A percentile compares a stretch with the other conserved stretches of the same genome.
Evolutionary conservation across 805 yeast genomes (phyloP).

Genomic region (Candida qinlingensis): DNA sequence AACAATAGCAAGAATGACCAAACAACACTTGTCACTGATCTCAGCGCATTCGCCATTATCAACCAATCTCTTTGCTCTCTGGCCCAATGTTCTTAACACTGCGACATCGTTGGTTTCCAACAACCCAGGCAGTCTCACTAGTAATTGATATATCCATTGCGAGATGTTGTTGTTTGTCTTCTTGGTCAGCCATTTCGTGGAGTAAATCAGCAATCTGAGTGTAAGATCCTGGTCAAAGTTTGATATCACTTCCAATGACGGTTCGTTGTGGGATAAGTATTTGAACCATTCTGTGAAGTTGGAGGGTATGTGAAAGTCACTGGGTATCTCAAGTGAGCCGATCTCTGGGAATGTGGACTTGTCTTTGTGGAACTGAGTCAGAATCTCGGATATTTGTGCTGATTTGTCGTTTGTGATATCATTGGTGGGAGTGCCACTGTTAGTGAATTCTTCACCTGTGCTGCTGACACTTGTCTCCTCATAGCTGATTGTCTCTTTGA

Average conservation of each 20-base stretch:
- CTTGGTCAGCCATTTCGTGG: conserved; percentile 19
- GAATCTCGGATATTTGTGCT: background rate
- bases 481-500: conserved; percentile 2
- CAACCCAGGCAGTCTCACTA: conserved; percentile 14
- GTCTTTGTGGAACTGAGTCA: conserved; percentile 7
- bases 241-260: conserved; percentile 10
- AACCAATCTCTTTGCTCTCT: background rate
- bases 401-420: conserved; percentile 2
- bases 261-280: conserved; percentile 14
- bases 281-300: conserved; percentile 20
- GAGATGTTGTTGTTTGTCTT: conserved; percentile 11
- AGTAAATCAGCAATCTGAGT: conserved; percentile 17
- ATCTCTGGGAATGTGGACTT: conserved; percentile 9
- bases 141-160: conserved; percentile 17
- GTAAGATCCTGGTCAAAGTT: conserved; percentile 19
- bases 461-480: conserved; percentile 4
- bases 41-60: conserved; percentile 8
- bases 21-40: conserved; percentile 9
- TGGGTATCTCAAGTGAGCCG: background rate
- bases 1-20: conserved; percentile 10
- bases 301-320: conserved; percentile 11
- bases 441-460: conserved; percentile 9
- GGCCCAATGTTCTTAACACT: conserved; percentile 17
- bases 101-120: conserved; percentile 17
- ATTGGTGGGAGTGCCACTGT: background rate